Percentiles rank a stretch among this genome's conserved stretches.
These are phyloP conservation scores for Penicillium psychrosexuale DNA, from an alignment of 2,329 filamentous ascomycete species.

Conservation along the genomic window DNA sequence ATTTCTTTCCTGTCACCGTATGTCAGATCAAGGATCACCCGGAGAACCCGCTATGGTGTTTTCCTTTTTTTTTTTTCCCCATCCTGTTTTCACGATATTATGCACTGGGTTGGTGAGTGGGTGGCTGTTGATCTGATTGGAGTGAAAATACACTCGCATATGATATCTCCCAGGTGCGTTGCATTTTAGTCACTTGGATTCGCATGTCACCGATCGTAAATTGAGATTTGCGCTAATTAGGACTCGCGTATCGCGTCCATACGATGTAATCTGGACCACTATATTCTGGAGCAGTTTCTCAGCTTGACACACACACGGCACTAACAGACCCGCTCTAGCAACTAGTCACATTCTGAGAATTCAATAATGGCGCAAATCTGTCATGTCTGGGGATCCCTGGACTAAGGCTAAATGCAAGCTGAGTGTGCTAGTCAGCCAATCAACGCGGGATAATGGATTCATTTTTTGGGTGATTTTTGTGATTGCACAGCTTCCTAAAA, in stretches of 20 bases:
- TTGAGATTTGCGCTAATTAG: background rate
- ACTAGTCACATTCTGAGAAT: constrained; percentile 9
- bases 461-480: background rate
- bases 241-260: background rate
- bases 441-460: constrained; percentile 2
- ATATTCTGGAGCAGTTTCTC: background rate
- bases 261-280: background rate
- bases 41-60: background rate
- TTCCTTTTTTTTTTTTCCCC: background rate
- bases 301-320: constrained; percentile 3
- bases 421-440: constrained; percentile 4
- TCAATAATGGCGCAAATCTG: constrained; percentile 8
- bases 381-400: constrained; percentile 14
- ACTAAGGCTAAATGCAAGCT: background rate
- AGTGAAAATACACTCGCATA: constrained; percentile 26
- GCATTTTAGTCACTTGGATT: background rate
- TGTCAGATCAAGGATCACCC: constrained; percentile 6
- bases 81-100: background rate
- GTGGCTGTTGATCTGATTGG: constrained; percentile 7
- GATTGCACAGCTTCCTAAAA: background rate
- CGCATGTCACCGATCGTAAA: background rate
- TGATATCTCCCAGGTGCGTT: constrained; percentile 31
- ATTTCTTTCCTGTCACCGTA: background rate
- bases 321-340: constrained; percentile 5
- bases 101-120: background rate